Conservation (phyloP, 257 asterid species). For the Hygrophila difformis region DNA sequence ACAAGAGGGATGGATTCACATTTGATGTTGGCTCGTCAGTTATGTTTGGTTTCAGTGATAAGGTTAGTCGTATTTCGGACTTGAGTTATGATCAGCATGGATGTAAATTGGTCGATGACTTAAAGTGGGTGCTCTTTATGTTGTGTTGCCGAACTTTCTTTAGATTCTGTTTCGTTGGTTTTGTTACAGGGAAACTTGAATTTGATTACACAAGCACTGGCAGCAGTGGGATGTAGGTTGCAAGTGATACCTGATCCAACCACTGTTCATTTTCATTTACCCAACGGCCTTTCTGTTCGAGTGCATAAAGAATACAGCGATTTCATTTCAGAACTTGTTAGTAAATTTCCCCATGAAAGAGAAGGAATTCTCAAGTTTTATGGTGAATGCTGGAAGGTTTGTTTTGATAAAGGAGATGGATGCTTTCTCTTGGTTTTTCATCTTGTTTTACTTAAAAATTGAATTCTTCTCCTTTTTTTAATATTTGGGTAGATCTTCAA, state of each 20-base stretch:
- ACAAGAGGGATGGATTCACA: slow-evolving; percentile 76
- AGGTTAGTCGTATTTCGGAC: slow-evolving; percentile 41
- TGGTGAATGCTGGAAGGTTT: slow-evolving; percentile 94
- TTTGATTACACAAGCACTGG: slow-evolving; percentile 90
- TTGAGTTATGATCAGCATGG: neutral
- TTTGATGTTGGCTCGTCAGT: slow-evolving; percentile 98
- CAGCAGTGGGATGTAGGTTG: slow-evolving; percentile 86
- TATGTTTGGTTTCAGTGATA: slow-evolving; percentile 97
- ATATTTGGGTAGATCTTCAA: slow-evolving; percentile 64
- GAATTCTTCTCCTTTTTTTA: slow-evolving; percentile 25
- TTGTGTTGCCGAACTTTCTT: too few relatives aligned
- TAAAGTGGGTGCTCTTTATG: neutral
- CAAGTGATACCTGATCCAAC: slow-evolving; percentile 95
- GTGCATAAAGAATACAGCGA: slow-evolving; percentile 75
- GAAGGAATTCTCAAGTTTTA: slow-evolving; percentile 83
- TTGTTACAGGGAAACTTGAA: slow-evolving; percentile 77
- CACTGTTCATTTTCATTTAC: slow-evolving; percentile 90
- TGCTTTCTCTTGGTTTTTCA: slow-evolving; percentile 25
- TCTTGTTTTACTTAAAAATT: slow-evolving; percentile 15
- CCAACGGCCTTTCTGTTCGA: slow-evolving; percentile 70
- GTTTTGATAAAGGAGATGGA: slow-evolving; percentile 44
- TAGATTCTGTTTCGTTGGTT: neutral
- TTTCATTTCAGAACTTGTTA: slow-evolving; percentile 62
- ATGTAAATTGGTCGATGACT: slow-evolving; percentile 6
- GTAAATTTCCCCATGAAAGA: slow-evolving; percentile 83